These are phyloP conservation scores for Penicilliopsis zonata DNA, from an alignment of 495 filamentous ascomycete genomes.

Conservation along the genomic window DNA sequence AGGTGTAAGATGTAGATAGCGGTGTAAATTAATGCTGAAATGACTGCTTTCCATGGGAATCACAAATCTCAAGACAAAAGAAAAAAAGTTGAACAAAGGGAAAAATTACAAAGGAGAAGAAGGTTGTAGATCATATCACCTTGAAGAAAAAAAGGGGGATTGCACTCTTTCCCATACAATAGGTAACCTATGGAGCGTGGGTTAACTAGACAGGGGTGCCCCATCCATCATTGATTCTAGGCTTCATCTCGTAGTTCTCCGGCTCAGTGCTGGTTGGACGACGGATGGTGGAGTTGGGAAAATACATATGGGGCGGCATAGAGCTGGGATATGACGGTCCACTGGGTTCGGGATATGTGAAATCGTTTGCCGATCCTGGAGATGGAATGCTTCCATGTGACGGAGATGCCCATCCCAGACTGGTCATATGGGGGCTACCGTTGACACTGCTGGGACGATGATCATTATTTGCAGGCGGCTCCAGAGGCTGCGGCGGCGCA, in stretches of 20 bases:
- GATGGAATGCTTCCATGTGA: slow-evolving; percentile 51
- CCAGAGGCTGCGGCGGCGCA: slow-evolving; percentile 73
- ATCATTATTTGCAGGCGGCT: slow-evolving; percentile 74
- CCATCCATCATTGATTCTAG: slow-evolving; percentile 32
- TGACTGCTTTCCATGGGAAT: slow-evolving; percentile 14
- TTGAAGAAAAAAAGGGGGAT: slow-evolving; percentile 9
- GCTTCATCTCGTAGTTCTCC: slow-evolving; percentile 52
- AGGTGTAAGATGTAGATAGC: slow-evolving; percentile 9
- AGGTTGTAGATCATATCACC: too few species aligned
- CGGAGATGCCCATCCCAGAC: slow-evolving; percentile 63
- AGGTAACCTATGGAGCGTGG: slow-evolving; percentile 1
- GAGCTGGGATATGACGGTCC: slow-evolving; percentile 41
- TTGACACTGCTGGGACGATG: slow-evolving; percentile 52
- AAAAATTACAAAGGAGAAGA: slow-evolving; percentile 7
- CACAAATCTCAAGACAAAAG: slow-evolving; percentile 9
- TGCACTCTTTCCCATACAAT: neutral
- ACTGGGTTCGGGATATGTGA: slow-evolving; percentile 57
- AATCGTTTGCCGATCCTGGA: slow-evolving; percentile 52
- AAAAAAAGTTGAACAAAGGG: slow-evolving; percentile 10
- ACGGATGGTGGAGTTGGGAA: slow-evolving; percentile 48
- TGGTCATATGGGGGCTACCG: slow-evolving; percentile 64
- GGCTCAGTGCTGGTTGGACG: slow-evolving; percentile 62
- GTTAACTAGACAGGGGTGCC: slow-evolving; percentile 27
- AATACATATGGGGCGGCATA: slow-evolving; percentile 54
- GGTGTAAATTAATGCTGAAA: slow-evolving; percentile 8